phyloP scores from a whole-genome alignment of 768 basidiomycete species.

The Russula dissimulans region DNA sequence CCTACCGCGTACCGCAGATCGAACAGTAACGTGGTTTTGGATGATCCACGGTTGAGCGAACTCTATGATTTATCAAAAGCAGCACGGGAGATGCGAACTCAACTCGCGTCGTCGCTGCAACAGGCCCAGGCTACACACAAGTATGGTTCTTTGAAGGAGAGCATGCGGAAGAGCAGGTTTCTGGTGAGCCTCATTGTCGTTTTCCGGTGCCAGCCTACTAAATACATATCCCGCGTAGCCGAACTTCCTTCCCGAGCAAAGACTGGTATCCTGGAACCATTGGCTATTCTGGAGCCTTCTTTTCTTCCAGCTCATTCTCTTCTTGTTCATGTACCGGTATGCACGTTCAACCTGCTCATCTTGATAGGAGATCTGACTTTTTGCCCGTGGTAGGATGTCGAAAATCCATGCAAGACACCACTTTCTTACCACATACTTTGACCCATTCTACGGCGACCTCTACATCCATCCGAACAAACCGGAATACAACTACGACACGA shows the following conservation, averaged over 20 bases:
- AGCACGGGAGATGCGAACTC: constrained; percentile 42
- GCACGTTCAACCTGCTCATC: constrained; percentile 13
- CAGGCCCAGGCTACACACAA: constrained; percentile 30
- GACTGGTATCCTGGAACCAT: constrained; percentile 20
- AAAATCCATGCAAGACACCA: constrained; percentile 39
- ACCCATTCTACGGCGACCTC: constrained; percentile 68
- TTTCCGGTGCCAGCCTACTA: neutral
- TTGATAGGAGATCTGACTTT: neutral
- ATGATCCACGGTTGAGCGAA: constrained; percentile 39
- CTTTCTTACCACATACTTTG: constrained; percentile 69
- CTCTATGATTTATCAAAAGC: constrained; percentile 44
- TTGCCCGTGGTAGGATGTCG: constrained; percentile 33
- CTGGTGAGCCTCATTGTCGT: constrained; percentile 29
- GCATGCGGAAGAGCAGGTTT: constrained; percentile 30
- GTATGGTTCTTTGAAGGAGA: constrained; percentile 28
- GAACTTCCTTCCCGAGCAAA: constrained; percentile 13
- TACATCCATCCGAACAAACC: constrained; percentile 40
- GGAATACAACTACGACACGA: constrained; percentile 32
- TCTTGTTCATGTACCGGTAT: constrained; percentile 52
- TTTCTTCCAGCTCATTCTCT: constrained; percentile 37
- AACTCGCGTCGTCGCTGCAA: constrained; percentile 35
- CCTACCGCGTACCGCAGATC: constrained; percentile 27
- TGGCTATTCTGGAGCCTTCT: constrained; percentile 31
- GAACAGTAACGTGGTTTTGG: constrained; percentile 27
- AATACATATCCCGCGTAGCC: constrained; percentile 10